Base-by-base conservation (phyloP, 192 early-diverging fungal genomes). In the Dimargaris xerosporica region DNA sequence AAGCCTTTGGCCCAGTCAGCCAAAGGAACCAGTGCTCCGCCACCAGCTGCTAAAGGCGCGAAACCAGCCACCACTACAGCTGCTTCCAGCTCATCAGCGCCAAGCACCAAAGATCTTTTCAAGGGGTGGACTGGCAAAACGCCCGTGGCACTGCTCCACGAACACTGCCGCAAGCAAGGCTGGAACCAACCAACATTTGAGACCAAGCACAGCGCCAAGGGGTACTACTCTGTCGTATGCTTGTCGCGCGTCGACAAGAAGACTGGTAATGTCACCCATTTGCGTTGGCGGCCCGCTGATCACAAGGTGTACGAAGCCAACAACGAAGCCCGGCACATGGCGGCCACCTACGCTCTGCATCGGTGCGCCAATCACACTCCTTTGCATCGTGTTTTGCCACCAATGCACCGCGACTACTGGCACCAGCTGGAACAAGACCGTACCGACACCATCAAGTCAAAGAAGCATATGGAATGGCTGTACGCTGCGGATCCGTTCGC, bases 91-190 rank as follows among this genome's bases (percentile, higher is more conserved):
- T 11, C 26, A 6, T 15, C 23, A 10, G 10, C 54, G 3, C 17
- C 26, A 16, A 28, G 34, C 28, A 56, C 28, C 17, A 56, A 56
- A 6, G 31, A 29, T 9, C 58, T 60, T 10, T 60, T 60, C 43
- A 19, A 41, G 9, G 80, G 79, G 29, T 90, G 89, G 91, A 93
- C 89, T 0, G 91, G 91, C 45, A 94, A 94, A 62, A 88, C 87
- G 0, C 90, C 91, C 0, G 76, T 82, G 3, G 79, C 80, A 3
- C 68, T 91, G 4, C 73, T 94, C 2, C 77, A 90, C 67, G 91
- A 91, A 64, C 82, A 84, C 54, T 84, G 84, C 67, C 91, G 86
- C 58, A 83, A 80, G 63, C 67, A 72, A 19, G 79, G 71, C 23
- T 91, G 89, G 91, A 75, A 82, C 50, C 84, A 88, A 44, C 81